Percentiles rank a stretch among this genome's conserved stretches.
Conservation (phyloP, 129 eudicot species). For the Cynara cardunculus region DNA sequence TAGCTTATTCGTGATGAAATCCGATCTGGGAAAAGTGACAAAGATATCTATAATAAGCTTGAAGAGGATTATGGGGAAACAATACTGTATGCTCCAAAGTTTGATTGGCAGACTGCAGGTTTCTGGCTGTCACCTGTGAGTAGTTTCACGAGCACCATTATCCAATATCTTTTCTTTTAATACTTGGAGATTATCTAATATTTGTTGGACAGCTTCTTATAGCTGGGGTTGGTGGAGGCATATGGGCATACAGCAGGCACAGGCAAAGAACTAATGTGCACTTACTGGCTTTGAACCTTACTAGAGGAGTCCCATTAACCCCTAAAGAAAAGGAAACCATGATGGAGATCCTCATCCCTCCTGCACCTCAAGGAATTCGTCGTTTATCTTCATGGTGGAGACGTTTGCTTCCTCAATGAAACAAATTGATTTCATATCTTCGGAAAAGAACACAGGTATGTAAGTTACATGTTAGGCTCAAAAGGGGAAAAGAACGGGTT, state of each 20-base stretch:
- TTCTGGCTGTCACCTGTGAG: constrained; percentile 88
- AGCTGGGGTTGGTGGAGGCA: constrained; percentile 85
- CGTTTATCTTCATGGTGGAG: constrained; percentile 65
- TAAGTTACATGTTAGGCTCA: not conserved
- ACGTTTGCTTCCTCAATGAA: constrained; percentile 39
- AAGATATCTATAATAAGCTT: constrained; percentile 84
- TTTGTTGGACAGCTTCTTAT: constrained; percentile 51
- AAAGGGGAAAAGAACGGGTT: not conserved
- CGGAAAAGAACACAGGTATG: not conserved
- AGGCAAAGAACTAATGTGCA: constrained; percentile 83
- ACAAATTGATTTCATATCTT: not conserved
- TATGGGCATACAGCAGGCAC: constrained; percentile 78
- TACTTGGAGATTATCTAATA: not conserved
- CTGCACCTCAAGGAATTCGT: constrained; percentile 39
- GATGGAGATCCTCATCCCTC: constrained; percentile 78
- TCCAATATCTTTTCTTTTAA: not conserved
- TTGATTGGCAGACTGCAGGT: constrained; percentile 93
- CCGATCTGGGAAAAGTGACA: constrained; percentile 71
- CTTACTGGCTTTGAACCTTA: constrained; percentile 74
- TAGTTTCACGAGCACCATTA: not conserved
- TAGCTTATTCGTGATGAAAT: constrained; percentile 95
- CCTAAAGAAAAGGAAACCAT: constrained; percentile 84
- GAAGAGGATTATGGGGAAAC: constrained; percentile 90
- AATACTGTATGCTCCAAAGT: constrained; percentile 85
- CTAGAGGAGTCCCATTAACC: constrained; percentile 81